Conservation (phyloP, 345 rosid genomes). For the Eucalyptus rudis region DNA sequence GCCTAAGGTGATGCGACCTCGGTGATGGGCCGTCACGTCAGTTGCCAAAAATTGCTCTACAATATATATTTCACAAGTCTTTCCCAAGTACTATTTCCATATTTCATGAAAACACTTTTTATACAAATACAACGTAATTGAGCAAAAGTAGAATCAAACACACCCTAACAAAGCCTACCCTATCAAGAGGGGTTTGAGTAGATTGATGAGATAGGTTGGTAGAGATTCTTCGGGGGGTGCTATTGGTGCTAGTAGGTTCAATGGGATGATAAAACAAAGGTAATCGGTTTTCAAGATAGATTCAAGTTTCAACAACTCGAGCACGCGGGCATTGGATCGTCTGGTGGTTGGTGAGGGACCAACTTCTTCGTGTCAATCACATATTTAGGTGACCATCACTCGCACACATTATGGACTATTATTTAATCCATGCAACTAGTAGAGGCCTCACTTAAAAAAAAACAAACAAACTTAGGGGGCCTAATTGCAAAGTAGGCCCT, state of each 20-base stretch:
- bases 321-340: background rate
- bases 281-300: background rate
- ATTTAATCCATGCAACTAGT: background rate
- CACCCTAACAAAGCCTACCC: accelerated
- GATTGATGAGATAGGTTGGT: background rate
- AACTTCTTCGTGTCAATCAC: background rate
- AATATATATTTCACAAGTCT: background rate
- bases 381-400: background rate
- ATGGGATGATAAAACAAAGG: background rate
- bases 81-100: too few species aligned
- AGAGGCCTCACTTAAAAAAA: background rate
- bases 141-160: background rate
- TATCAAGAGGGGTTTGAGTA: background rate
- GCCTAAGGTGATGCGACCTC: accelerated
- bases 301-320: background rate
- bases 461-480: background rate
- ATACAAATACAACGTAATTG: accelerated
- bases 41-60: too few species aligned
- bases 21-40: accelerated
- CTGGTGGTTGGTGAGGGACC: background rate
- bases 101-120: background rate
- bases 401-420: background rate
- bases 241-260: accelerated
- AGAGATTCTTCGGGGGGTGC: background rate
- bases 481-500: background rate